phyloP scores from a whole-genome alignment of 306 rosid genomes.

The Sphenostylis stenocarpa region DNA sequence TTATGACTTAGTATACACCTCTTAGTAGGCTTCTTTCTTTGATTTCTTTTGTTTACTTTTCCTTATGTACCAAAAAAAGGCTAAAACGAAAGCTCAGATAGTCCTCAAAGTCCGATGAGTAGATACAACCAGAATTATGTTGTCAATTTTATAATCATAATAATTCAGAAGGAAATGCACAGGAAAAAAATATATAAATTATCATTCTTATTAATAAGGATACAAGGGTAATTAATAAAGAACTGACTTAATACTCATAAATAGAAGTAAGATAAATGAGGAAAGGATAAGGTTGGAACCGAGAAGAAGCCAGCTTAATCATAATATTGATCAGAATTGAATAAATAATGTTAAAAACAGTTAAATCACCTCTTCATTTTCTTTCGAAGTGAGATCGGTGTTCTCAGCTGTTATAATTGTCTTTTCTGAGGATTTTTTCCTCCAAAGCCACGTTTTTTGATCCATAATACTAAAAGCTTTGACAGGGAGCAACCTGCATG shows the following conservation, averaged over 20 bases:
- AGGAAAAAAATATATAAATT: background rate
- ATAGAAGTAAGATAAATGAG: background rate
- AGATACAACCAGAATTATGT: background rate
- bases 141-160: conserved; percentile 1
- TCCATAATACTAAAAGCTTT: conserved; percentile 57
- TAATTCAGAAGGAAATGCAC: background rate
- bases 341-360: background rate
- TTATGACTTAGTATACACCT: too few relatives aligned
- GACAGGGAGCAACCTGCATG: conserved; percentile 27
- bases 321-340: conserved; percentile 9
- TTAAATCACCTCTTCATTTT: conserved; percentile 64
- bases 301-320: conserved; percentile 9
- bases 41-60: too few relatives aligned
- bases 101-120: background rate
- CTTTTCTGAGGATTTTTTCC: conserved; percentile 79
- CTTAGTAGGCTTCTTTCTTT: too few relatives aligned
- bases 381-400: conserved; percentile 39
- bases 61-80: background rate
- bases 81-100: background rate
- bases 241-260: conserved; percentile 1
- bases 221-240: background rate
- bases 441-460: conserved; percentile 81
- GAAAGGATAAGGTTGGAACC: background rate
- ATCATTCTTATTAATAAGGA: conserved; percentile 5
- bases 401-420: conserved; percentile 44